Evolutionary conservation across 192 early-diverging fungal genomes (phyloP).

Genomic region (Entomortierella parvispora): DNA sequence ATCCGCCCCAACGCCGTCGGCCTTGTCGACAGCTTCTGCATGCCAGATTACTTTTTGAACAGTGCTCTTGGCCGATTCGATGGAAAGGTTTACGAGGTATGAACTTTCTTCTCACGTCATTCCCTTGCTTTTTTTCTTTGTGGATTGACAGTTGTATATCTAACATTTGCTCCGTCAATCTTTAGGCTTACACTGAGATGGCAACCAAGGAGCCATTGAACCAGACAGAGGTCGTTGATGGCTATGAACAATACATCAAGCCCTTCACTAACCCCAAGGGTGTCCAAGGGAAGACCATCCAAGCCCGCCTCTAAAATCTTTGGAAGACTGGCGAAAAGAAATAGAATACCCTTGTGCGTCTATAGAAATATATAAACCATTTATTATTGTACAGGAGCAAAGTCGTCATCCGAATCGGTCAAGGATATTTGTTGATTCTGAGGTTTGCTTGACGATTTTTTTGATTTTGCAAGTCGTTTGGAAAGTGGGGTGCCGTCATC

Average conservation of each 20-base stretch:
- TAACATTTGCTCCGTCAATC: no score
- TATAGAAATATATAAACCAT: not conserved
- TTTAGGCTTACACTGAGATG: conserved; percentile 74
- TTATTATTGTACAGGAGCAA: no score
- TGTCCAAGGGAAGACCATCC: conserved; percentile 36
- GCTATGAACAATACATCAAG: conserved; percentile 64
- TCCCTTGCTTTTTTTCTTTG: no score
- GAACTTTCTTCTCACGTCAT: no score
- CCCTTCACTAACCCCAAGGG: conserved; percentile 47
- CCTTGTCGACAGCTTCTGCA: conserved; percentile 82
- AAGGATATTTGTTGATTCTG: no score
- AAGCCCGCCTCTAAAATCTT: conserved; percentile 41
- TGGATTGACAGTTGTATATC: no score
- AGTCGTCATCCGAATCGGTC: no score
- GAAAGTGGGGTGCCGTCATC: no score
- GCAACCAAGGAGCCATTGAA: conserved; percentile 83
- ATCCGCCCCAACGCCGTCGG: conserved; percentile 81
- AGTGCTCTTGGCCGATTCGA: conserved; percentile 81
- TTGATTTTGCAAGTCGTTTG: no score
- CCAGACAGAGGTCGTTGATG: conserved; percentile 64
- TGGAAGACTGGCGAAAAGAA: no score
- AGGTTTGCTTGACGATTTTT: no score
- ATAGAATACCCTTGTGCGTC: not conserved
- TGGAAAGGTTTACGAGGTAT: conserved; percentile 87
- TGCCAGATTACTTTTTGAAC: conserved; percentile 81